Evolutionary conservation across 2,329 filamentous ascomycete species (phyloP).

Genomic region (Hirsutella minnesotensis): DNA sequence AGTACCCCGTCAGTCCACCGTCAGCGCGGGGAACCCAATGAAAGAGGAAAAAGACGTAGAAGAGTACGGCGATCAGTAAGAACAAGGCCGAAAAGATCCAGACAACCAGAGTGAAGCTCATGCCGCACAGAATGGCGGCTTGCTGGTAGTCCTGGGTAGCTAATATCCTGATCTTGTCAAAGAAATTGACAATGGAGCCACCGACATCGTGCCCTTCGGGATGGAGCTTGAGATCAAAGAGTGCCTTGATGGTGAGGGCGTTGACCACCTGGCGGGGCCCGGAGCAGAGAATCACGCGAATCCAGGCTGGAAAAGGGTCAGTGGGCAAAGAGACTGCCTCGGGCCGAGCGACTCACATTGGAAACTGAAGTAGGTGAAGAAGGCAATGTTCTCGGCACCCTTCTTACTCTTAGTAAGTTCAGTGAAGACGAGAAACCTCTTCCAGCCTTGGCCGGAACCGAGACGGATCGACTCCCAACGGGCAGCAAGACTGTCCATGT

Average conservation of each 20-base stretch:
- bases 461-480: constrained; percentile 73
- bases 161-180: constrained; percentile 65
- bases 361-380: constrained; percentile 80
- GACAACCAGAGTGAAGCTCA: constrained; percentile 83
- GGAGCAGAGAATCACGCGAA: constrained; percentile 81
- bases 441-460: constrained; percentile 67
- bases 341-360: constrained; percentile 34
- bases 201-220: constrained; percentile 38
- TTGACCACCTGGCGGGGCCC: constrained; percentile 89
- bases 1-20: constrained; percentile 73
- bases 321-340: neutral
- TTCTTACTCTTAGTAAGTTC: constrained; percentile 86
- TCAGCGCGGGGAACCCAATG: constrained; percentile 79
- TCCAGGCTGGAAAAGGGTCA: constrained; percentile 48
- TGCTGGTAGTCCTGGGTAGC: constrained; percentile 65
- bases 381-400: constrained; percentile 76
- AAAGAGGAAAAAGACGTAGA: constrained; percentile 85
- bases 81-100: constrained; percentile 75
- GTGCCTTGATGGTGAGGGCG: constrained; percentile 74
- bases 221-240: constrained; percentile 66
- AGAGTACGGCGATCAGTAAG: constrained; percentile 60
- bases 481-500: constrained; percentile 77
- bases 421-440: constrained; percentile 83
- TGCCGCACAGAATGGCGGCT: constrained; percentile 73
- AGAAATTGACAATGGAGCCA: constrained; percentile 62